Percentiles rank a stretch among this genome's conserved stretches.
Evolutionary conservation across 129 eudicot genomes (phyloP).

Genomic region (Oenanthe sinensis): DNA sequence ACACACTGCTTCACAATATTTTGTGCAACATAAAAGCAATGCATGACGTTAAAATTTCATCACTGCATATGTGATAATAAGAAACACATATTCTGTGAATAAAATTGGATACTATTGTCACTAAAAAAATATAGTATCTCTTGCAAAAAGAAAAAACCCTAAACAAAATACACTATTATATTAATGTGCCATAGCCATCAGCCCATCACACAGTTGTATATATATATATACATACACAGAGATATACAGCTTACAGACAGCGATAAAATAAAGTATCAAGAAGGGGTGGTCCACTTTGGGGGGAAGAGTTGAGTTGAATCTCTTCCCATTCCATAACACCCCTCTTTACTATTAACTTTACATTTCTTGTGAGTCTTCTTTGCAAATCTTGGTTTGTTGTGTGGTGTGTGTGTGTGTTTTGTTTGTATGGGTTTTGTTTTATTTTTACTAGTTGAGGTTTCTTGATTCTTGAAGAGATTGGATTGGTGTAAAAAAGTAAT

Average conservation of each 20-base stretch:
- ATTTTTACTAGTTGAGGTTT: not conserved
- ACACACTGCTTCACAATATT: no score
- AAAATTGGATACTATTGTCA: not conserved
- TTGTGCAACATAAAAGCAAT: no score
- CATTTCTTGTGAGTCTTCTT: slow-evolving; percentile 17
- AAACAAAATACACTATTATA: not conserved
- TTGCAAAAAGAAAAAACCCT: not conserved
- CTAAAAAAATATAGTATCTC: not conserved
- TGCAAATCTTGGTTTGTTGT: not conserved
- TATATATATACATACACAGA: not conserved
- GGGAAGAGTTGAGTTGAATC: slow-evolving; percentile 22
- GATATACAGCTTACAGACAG: not conserved
- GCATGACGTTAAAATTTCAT: no score
- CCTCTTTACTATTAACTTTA: slow-evolving; percentile 6
- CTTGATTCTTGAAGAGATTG: slow-evolving; percentile 1
- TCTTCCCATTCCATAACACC: slow-evolving; percentile 15
- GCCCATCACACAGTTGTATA: not conserved
- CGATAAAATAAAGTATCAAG: not conserved
- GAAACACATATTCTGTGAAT: not conserved
- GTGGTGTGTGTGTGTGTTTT: not conserved
- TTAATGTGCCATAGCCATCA: not conserved
- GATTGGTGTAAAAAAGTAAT: slow-evolving; percentile 13
- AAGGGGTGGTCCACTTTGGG: slow-evolving; percentile 41
- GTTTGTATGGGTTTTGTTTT: not conserved
- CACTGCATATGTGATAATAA: no score